These are phyloP conservation scores for Saitozyma podzolica DNA, from an alignment of 768 basidiomycete genomes.

Conservation along the genomic window DNA sequence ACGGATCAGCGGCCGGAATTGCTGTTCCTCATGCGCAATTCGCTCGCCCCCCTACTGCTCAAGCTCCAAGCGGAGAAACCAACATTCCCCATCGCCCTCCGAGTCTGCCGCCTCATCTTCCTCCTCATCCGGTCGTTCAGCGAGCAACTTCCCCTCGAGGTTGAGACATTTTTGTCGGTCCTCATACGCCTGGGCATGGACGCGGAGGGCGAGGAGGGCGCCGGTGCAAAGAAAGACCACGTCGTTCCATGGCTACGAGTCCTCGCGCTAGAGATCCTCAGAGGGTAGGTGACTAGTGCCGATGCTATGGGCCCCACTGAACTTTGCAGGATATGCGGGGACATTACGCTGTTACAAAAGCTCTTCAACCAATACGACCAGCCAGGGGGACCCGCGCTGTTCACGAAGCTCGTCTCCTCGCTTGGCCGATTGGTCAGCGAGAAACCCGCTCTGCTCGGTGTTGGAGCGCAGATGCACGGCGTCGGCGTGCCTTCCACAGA, in stretches of 20 bases:
- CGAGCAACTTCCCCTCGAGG: conserved; percentile 72
- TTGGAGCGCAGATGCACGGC: conserved; percentile 74
- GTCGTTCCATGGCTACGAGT: conserved; percentile 82
- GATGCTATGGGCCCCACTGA: background rate
- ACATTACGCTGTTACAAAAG: conserved; percentile 32
- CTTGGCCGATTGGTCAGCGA: conserved; percentile 85
- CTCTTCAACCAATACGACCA: conserved; percentile 42
- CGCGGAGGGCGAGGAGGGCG: conserved; percentile 35
- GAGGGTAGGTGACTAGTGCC: conserved; percentile 57
- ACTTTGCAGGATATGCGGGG: conserved; percentile 46
- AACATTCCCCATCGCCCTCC: conserved; percentile 80
- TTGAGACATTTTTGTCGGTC: conserved; percentile 77
- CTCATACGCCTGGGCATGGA: conserved; percentile 56
- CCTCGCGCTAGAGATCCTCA: conserved; percentile 85
- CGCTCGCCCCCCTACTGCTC: conserved; percentile 85
- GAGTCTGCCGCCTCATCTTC: conserved; percentile 91
- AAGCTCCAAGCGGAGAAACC: conserved; percentile 77
- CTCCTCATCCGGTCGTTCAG: conserved; percentile 89
- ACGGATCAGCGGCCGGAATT: conserved; percentile 74
- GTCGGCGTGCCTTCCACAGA: conserved; percentile 59
- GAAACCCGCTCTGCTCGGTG: conserved; percentile 79
- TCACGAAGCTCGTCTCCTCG: conserved; percentile 70
- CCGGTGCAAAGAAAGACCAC: conserved; percentile 15
- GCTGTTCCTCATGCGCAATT: conserved; percentile 79
- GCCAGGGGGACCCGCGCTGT: conserved; percentile 19